Conservation (phyloP, 768 basidiomycete genomes). For the Pleurotus tuber-regium region DNA sequence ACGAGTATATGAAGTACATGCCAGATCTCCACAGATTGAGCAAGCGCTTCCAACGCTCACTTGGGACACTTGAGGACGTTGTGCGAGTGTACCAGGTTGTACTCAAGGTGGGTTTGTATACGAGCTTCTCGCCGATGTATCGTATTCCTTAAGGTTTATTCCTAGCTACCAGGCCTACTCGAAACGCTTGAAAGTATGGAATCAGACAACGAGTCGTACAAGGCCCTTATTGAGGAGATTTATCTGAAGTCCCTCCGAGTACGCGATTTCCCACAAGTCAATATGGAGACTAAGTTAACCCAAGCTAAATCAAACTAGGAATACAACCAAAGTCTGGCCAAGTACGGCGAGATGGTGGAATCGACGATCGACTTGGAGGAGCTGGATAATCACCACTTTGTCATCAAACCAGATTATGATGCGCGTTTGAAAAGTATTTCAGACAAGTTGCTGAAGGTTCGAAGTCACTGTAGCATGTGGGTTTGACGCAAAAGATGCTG, state of each 20-base stretch:
- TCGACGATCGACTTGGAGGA: conserved; percentile 90
- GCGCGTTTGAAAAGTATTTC: conserved; percentile 66
- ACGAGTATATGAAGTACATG: conserved; percentile 86
- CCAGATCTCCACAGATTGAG: conserved; percentile 91
- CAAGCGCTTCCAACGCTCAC: conserved; percentile 85
- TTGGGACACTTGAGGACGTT: conserved; percentile 89
- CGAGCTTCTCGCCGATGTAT: background rate
- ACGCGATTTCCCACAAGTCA: conserved; percentile 12
- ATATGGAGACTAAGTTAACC: background rate
- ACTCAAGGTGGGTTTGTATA: conserved; percentile 52
- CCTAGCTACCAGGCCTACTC: conserved; percentile 76
- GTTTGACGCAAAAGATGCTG: too few relatives aligned
- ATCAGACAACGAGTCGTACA: conserved; percentile 42
- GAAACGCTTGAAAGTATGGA: conserved; percentile 53
- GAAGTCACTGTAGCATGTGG: too few relatives aligned
- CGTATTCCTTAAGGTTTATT: background rate
- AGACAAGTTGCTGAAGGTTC: conserved; percentile 57
- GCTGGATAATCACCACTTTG: conserved; percentile 80
- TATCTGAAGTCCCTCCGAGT: conserved; percentile 68
- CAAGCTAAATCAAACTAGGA: conserved; percentile 39
- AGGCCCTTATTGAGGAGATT: conserved; percentile 57
- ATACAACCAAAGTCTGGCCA: conserved; percentile 57
- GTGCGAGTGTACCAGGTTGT: conserved; percentile 95
- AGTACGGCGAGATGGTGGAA: conserved; percentile 93
- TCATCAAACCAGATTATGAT: conserved; percentile 93